Evolutionary conservation across 2,329 filamentous ascomycete genomes (phyloP).

Genomic region (Verticillium albo-atrum): DNA sequence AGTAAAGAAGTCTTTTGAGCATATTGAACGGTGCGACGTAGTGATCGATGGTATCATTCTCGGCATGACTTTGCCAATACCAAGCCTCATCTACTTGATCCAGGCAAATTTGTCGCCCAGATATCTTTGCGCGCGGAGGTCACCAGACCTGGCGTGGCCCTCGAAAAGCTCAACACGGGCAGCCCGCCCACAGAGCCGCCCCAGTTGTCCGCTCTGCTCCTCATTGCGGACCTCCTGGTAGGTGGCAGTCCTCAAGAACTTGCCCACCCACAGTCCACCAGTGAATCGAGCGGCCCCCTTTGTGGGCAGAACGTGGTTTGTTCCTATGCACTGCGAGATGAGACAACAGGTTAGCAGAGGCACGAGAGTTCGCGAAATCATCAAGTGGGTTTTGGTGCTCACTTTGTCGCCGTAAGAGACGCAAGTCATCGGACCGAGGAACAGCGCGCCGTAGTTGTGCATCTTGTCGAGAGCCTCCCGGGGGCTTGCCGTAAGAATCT

Average conservation of each 20-base stretch:
- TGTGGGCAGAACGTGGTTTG: slow-evolving; percentile 50
- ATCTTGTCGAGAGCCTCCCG: slow-evolving; percentile 45
- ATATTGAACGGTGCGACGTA: too few species aligned
- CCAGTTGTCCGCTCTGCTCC: slow-evolving; percentile 41
- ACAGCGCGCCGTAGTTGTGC: slow-evolving; percentile 45
- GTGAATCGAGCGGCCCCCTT: slow-evolving; percentile 42
- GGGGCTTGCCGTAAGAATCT: slow-evolving; percentile 41
- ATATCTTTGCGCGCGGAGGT: slow-evolving; percentile 38
- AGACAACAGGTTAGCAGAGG: too few species aligned
- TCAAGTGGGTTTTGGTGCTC: slow-evolving; percentile 2
- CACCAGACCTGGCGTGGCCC: slow-evolving; percentile 46
- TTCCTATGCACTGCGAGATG: slow-evolving; percentile 42
- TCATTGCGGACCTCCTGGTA: slow-evolving; percentile 43
- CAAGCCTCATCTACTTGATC: slow-evolving; percentile 32
- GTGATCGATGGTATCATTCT: too few species aligned
- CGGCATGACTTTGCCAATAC: too few species aligned
- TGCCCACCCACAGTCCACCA: slow-evolving; percentile 51
- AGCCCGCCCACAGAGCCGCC: slow-evolving; percentile 41
- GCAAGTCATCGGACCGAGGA: slow-evolving; percentile 47
- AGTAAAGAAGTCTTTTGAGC: too few species aligned
- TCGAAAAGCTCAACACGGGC: slow-evolving; percentile 48
- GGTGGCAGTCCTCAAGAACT: slow-evolving; percentile 45
- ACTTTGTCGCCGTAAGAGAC: slow-evolving; percentile 51
- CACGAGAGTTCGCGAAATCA: neutral
- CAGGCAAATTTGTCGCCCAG: slow-evolving; percentile 36